phyloP scores from a whole-genome alignment of 148 eudicot species.

The Spergularia marina region DNA sequence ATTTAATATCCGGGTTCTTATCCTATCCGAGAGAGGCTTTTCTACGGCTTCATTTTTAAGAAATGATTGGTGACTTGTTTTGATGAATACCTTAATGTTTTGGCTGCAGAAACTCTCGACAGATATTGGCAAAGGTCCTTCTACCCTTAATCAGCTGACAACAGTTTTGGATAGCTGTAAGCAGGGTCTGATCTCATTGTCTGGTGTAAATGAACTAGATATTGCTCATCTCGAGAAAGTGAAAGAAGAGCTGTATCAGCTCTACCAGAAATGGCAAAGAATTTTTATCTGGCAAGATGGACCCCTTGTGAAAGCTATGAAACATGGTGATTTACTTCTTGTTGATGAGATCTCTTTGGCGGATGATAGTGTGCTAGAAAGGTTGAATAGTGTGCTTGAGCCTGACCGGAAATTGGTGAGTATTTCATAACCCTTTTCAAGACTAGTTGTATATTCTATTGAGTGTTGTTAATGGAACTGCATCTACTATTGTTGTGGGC shows the following conservation, averaged over 20 bases:
- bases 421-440: conserved; percentile 8
- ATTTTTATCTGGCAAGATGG: conserved; percentile 97
- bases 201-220: conserved; percentile 51
- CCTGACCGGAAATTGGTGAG: conserved; percentile 95
- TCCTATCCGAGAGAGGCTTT: too few species aligned
- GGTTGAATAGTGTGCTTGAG: conserved; percentile 94
- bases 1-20: too few species aligned
- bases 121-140: conserved; percentile 68
- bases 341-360: conserved; percentile 98
- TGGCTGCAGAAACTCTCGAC: conserved; percentile 54
- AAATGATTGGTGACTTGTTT: background rate
- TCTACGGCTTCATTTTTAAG: background rate
- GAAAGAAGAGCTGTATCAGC: conserved; percentile 42
- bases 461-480: background rate
- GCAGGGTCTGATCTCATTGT: conserved; percentile 34
- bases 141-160: conserved; percentile 50
- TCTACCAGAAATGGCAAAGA: conserved; percentile 79
- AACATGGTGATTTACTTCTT: conserved; percentile 77
- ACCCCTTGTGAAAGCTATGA: conserved; percentile 93
- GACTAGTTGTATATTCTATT: background rate
- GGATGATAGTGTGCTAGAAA: conserved; percentile 96
- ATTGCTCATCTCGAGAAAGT: conserved; percentile 40
- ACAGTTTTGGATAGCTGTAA: conserved; percentile 47
- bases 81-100: conserved; percentile 6
- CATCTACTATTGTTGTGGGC: background rate